Base-by-base conservation (phyloP, 2,329 filamentous ascomycete species). In the Fusarium denticulatum region DNA sequence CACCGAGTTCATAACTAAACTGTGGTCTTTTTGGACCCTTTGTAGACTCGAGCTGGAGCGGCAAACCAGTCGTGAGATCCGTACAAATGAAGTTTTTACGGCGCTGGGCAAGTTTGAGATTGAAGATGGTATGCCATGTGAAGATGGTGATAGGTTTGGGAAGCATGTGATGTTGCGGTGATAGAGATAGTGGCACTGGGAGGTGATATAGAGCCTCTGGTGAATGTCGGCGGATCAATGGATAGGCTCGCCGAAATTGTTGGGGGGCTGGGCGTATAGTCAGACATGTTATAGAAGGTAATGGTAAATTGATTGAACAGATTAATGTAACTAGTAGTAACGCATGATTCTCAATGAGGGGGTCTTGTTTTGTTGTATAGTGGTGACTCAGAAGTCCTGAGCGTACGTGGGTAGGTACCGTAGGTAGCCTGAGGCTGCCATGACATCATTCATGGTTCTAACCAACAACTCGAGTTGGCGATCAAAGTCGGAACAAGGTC, bases 361-460 rank as follows among this genome's bases (percentile, higher is more conserved):
- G 6, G 9, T 11, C 7, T 39, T 13, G 3, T 37, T 8, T 8
- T 8, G 20, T 40, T 40, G 0, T 13, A 12, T 22, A 2, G 12
- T 40, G 37, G 37, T 40, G 37, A 40, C 20, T 40, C 20, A 40
- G 20, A 22, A 12, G 18, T 37, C 30, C 12, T 37, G 2, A 20
- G 10, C 20, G 11, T 37, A 12, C 12, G 30, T 12, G n/a, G n/a
- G n/a, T n/a, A n/a, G n/a, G n/a, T n/a, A n/a, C n/a, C 20, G 11
- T 37, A 12, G 7, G 30, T 12, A 32, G 30, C 20, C 18, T 39
- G 18, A 39, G 37, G 37, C 11, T 39, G 3, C 20, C 11, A 39
- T 22, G 37, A 22, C 37, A 39, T 36, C 34, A 36, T 36, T 7
- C 15, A 7, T 37, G 9, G 3, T 16, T 18, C 34, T 9, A 36